Evolutionary conservation across 2,329 filamentous ascomycete species (phyloP), one percentile per base, ranked within the genome.

Genomic region (Fusarium domesticum): DNA sequence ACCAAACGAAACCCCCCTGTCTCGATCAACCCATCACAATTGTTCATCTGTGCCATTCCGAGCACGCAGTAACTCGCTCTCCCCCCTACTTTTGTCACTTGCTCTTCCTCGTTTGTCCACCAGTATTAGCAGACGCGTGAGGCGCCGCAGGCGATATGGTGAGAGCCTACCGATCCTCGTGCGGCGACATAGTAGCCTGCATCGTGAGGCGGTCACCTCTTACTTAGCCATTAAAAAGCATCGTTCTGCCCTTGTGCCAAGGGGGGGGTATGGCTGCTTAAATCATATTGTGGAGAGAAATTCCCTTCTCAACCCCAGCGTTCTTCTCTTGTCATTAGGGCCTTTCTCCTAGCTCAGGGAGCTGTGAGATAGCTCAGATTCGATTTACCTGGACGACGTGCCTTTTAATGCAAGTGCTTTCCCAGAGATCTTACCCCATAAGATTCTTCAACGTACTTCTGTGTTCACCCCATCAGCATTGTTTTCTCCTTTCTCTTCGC

Each of bases 401-500:
- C 56, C 56, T 59, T 61, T 61, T 59, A 57, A 56, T 60, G 58
- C 57, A 61, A 56, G 50, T 58, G 56, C 55, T 60, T 45, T 60
- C 57, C 58, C 49, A 53, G 52, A 58, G 53, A 53, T 56, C 53
- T 52, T 40, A 56, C 57, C 56, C 57, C 57, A 59, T 56, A 51
- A 48, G 54, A 52, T 50, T 59, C 47, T 59, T 50, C 43, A 59
- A 57, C 56, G 20, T 10, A 59, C 56, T 54, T 56, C 56, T 57
- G 50, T 49, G 38, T 41, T 44, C 39, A 34, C 18, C 40, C 37
- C 45, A 42, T 32, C 45, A 37, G 44, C 50, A 42, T 49, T 56
- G 52, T 59, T 54, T 53, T 45, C 46, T 52, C 46, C 45, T 43
- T 50, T 36, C 56, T 44, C 48, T 50, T 58, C 55, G 41, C 57